phyloP scores from a whole-genome alignment of 179 eudicot genomes.

The Camellia oleifera region DNA sequence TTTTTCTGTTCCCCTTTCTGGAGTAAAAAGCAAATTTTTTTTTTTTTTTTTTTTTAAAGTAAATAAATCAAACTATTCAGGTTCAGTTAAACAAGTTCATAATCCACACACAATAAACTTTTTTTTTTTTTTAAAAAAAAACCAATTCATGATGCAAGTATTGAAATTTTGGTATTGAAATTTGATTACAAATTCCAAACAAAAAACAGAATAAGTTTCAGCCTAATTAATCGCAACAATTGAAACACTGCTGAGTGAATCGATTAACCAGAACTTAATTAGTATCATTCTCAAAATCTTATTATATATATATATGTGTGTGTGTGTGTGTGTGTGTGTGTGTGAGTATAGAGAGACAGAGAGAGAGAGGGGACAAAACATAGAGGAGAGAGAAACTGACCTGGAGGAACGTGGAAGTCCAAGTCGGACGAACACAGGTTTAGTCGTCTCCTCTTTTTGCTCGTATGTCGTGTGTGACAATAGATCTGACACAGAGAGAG shows the following conservation, averaged over 20 bases:
- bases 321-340: neutral
- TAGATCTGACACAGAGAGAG: neutral
- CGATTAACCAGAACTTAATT: neutral
- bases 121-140: no score
- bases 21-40: no score
- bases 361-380: neutral
- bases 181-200: neutral
- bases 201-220: neutral
- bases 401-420: constrained; percentile 5
- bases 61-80: neutral
- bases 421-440: neutral
- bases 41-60: no score
- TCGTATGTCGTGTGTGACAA: neutral
- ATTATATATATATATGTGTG: neutral
- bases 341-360: neutral
- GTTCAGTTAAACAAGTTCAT: neutral
- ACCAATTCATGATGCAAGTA: neutral
- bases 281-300: neutral
- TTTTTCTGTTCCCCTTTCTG: neutral
- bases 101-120: neutral
- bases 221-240: neutral
- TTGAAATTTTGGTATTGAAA: neutral
- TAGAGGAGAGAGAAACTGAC: neutral
- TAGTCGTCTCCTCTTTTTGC: neutral
- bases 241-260: neutral